phyloP scores from a whole-genome alignment of 768 basidiomycete genomes.

The Hericium alpestre region DNA sequence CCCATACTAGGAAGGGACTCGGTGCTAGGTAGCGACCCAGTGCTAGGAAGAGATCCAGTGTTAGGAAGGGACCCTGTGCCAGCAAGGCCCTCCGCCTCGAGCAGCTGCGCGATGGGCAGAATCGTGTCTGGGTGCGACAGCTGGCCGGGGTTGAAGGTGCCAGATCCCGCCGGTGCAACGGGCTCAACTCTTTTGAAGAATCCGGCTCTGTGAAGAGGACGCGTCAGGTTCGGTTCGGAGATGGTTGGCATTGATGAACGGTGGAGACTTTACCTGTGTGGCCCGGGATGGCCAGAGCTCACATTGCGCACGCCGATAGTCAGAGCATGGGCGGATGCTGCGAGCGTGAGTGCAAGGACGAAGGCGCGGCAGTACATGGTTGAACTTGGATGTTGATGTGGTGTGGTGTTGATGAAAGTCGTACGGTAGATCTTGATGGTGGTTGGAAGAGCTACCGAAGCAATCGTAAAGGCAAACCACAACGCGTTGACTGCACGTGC shows the following conservation, averaged over 20 bases:
- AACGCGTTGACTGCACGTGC: background rate
- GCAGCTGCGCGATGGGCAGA: background rate
- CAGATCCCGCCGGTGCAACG: background rate
- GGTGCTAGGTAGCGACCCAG: no score
- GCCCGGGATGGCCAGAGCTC: no score
- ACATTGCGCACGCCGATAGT: background rate
- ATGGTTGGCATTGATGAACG: no score
- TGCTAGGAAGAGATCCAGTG: no score
- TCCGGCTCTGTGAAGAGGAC: background rate
- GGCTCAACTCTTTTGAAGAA: background rate
- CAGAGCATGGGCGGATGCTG: background rate
- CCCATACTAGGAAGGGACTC: no score
- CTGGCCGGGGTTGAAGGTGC: conserved; percentile 1
- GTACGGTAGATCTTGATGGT: no score
- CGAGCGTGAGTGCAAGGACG: background rate
- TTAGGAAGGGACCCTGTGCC: no score
- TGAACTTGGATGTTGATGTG: background rate
- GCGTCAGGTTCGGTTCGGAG: no score
- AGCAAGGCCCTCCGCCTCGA: background rate
- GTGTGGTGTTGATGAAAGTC: background rate
- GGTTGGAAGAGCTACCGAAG: no score
- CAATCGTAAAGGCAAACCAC: no score
- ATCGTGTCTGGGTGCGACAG: background rate
- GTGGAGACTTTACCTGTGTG: no score
- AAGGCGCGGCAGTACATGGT: background rate